Base-by-base conservation (phyloP, 1,284 basidiomycete genomes). In the Malassezia sympodialis region DNA sequence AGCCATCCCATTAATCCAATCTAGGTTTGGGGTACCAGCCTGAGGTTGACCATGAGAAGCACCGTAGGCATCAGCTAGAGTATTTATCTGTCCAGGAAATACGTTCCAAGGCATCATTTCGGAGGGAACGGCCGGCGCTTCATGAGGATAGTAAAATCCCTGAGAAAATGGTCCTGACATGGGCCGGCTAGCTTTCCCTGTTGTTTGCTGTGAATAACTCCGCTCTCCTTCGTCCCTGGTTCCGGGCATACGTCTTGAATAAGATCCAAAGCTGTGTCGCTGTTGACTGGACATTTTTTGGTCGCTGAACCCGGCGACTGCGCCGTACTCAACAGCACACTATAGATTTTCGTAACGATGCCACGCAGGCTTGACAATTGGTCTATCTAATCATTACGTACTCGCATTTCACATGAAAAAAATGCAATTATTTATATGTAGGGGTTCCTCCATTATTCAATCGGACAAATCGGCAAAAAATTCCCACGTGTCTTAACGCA, bases 11-110 rank as follows among this genome's bases (percentile, higher is more conserved):
- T 56, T 46, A 7, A 37, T 19, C 55, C 55, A 57, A 21, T 48
- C 44, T 8, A 52, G n/a, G 15, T 28, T 35, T 8, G 24, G 32
- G 1, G 26, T 8, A 15, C 26, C 44, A 4, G 49, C 19, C 14
- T 57, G 49, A 10, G 55, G 55, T 23, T 57, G 55, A 17, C 55
- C 55, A 37, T 57, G 49, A 8, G 55, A 32, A 26, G 55, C 55
- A 15, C 55, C 55, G 19, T 57, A 57, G 8, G 55, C 55, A 32
- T 51, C 55, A 10, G 55, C 51, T 19, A 51, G 42, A 1, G 15
- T 17, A 26, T 17, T 43, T 17, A 39, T 42, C n/a, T 27, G 43
- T n/a, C 19, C 27, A 27, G 32, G 28, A 24, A 21, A 26, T 14
- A 24, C 19, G 2, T 51, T 34, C 55, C 55, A 57, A n/a, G 46